A percentile compares a stretch with the other conserved stretches of the same genome.
These are phyloP conservation scores for Debaryomyces maramus DNA, from an alignment of 805 yeast genomes.

Conservation along the genomic window DNA sequence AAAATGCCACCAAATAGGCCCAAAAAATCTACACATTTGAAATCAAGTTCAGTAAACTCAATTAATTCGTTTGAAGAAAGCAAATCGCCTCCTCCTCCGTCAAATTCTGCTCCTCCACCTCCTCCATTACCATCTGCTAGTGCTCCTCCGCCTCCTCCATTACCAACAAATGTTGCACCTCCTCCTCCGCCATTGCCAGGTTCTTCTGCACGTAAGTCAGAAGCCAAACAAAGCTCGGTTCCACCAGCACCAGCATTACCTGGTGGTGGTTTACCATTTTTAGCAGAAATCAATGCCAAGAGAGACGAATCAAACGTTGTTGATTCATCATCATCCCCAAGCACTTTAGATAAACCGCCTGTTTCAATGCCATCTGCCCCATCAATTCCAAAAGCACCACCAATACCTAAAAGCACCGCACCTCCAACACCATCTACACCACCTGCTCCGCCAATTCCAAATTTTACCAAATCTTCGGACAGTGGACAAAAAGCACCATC, in stretches of 20 bases:
- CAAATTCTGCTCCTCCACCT: constrained; percentile 14
- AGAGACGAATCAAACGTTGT: constrained; percentile 53
- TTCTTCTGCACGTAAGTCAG: constrained; percentile 10
- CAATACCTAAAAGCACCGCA: constrained; percentile 13
- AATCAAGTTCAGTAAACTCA: constrained; percentile 22
- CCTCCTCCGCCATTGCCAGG: constrained; percentile 19
- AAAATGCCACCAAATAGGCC: constrained; percentile 43
- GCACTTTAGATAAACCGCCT: neutral
- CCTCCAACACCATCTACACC: constrained; percentile 17
- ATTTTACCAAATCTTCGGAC: constrained; percentile 9
- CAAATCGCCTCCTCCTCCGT: constrained; percentile 12
- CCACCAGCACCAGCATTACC: constrained; percentile 15
- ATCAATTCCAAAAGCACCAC: constrained; percentile 20
- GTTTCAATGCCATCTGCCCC: constrained; percentile 22
- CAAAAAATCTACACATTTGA: constrained; percentile 36
- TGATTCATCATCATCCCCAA: constrained; percentile 27
- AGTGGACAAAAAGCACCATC: constrained; percentile 26
- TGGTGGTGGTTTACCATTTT: constrained; percentile 52
- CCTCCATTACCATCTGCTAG: constrained; percentile 9
- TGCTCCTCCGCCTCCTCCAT: constrained; percentile 5
- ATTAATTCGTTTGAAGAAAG: constrained; percentile 14
- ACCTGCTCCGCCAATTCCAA: constrained; percentile 12
- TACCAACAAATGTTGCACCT: constrained; percentile 13
- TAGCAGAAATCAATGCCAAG: constrained; percentile 57
- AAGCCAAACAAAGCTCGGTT: constrained; percentile 18